These are phyloP conservation scores for Castanopsis chinensis DNA, from an alignment of 306 rosid species.

Conservation along the genomic window DNA sequence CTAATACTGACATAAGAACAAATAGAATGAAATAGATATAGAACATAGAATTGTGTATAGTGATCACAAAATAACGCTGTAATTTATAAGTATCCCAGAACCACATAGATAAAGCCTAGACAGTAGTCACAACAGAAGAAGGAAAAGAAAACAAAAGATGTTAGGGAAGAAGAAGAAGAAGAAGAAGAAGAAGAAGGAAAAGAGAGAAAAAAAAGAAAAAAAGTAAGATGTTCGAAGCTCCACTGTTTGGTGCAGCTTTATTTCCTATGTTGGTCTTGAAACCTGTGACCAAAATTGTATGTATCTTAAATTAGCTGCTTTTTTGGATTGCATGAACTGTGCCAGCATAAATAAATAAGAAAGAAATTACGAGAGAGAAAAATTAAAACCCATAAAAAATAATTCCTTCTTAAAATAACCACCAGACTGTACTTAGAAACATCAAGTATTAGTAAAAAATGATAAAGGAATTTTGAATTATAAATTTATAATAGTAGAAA, in stretches of 20 bases:
- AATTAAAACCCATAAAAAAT: not conserved
- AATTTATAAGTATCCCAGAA: not conserved
- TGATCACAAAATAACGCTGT: conserved; percentile 19
- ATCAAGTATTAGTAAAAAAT: not conserved
- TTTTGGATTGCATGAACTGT: not conserved
- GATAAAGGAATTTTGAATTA: not conserved
- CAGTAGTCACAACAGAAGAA: not conserved
- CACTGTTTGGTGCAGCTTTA: conserved; percentile 19
- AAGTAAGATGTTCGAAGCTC: conserved; percentile 19
- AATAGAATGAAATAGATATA: not conserved
- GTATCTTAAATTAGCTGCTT: not conserved
- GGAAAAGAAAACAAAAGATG: not conserved
- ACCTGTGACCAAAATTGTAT: conserved; percentile 38
- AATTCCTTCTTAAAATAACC: not conserved
- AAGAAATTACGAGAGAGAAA: not conserved
- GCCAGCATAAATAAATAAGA: not conserved
- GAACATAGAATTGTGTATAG: conserved; percentile 9
- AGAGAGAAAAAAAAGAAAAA: too few species aligned
- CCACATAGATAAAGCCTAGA: not conserved
- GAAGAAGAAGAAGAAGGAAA: not conserved
- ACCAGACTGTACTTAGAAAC: not conserved
- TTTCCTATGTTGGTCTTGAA: conserved; percentile 39
- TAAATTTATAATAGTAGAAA: not conserved
- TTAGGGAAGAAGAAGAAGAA: not conserved
- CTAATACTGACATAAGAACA: not conserved